These are phyloP conservation scores for Chrysanthemum seticuspe DNA, from an alignment of 129 eudicot species.

Conservation along the genomic window DNA sequence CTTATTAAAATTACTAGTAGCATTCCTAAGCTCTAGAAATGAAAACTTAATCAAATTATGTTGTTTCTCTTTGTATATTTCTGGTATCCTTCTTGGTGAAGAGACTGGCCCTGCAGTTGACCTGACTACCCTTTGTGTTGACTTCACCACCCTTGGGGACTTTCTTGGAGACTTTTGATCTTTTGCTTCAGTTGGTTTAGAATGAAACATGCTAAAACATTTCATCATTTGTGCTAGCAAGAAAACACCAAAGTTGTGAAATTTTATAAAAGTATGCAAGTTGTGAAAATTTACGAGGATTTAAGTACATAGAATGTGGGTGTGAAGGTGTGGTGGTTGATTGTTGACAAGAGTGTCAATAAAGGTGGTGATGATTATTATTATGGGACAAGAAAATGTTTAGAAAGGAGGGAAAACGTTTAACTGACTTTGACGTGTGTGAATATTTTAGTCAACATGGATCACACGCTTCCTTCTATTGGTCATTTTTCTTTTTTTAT, in stretches of 20 bases:
- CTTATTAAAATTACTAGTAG: conserved; percentile 67
- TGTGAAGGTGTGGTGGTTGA: neutral
- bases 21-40: conserved; percentile 57
- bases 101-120: conserved; percentile 42
- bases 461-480: neutral
- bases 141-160: neutral
- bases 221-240: conserved; percentile 23
- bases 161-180: conserved; percentile 24
- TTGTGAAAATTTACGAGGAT: neutral
- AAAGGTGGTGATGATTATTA: neutral
- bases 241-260: no score
- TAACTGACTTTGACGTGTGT: neutral
- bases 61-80: conserved; percentile 56
- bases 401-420: neutral
- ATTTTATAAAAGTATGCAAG: neutral
- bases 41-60: conserved; percentile 59
- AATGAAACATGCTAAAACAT: conserved; percentile 30
- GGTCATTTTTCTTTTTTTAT: neutral
- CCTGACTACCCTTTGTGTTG: conserved; percentile 31
- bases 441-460: neutral
- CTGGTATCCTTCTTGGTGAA: conserved; percentile 47
- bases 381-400: neutral
- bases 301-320: neutral
- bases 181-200: conserved; percentile 34
- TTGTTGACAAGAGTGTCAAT: conserved; percentile 4